These are phyloP conservation scores for Euphorbia tirucalli DNA, from an alignment of 345 rosid species.

Conservation along the genomic window DNA sequence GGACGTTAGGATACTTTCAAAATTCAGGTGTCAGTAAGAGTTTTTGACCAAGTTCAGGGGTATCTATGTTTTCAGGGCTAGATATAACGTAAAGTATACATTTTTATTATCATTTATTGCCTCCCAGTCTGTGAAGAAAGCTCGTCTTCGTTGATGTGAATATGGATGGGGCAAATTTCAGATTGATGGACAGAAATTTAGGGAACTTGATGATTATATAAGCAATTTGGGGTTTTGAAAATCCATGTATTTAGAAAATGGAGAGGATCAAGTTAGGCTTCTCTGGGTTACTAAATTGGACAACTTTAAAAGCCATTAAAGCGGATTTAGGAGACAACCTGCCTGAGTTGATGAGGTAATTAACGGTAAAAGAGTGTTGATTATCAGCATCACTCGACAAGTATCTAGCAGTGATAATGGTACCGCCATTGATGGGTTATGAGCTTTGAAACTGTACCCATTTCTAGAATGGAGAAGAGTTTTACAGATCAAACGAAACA, in stretches of 20 bases:
- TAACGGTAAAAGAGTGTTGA: constrained; percentile 24
- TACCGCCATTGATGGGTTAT: neutral
- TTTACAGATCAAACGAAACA: too few relatives aligned
- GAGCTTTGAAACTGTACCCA: neutral
- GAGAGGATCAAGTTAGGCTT: constrained; percentile 22
- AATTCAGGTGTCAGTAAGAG: too few relatives aligned
- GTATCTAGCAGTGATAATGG: constrained; percentile 6
- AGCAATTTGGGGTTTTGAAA: constrained; percentile 24
- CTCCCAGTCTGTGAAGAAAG: too few relatives aligned
- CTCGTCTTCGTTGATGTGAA: too few relatives aligned
- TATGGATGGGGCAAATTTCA: too few relatives aligned
- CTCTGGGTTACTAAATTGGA: constrained; percentile 18
- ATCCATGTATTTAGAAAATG: constrained; percentile 22
- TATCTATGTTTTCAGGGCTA: too few relatives aligned
- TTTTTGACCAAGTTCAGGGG: too few relatives aligned
- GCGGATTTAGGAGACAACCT: constrained; percentile 39
- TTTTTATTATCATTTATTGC: too few relatives aligned
- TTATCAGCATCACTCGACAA: constrained; percentile 5
- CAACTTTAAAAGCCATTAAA: constrained; percentile 7
- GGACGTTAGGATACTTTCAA: too few relatives aligned
- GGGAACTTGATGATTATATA: constrained; percentile 11
- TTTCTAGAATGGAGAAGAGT: neutral
- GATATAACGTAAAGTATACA: too few relatives aligned
- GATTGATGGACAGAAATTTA: constrained; percentile 1
- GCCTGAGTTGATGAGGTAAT: constrained; percentile 32